A percentile compares a stretch with the other conserved stretches of the same genome.
These are phyloP conservation scores for Rubia peregrina DNA, from an alignment of 305 asterid species.

Conservation along the genomic window DNA sequence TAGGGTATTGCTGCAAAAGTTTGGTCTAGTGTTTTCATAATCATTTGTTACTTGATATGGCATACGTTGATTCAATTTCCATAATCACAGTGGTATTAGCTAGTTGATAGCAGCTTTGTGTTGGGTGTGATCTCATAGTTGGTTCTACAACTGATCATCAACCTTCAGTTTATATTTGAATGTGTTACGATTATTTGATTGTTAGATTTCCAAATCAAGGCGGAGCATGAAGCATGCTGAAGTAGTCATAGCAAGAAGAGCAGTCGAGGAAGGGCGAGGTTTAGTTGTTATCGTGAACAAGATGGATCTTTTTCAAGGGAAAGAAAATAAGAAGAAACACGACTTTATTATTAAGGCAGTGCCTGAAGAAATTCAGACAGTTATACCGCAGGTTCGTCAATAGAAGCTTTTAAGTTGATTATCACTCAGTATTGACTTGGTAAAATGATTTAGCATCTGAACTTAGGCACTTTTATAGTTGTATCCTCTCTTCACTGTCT, in stretches of 20 bases:
- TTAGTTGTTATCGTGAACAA: slow-evolving; percentile 83
- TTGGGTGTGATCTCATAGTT: not conserved
- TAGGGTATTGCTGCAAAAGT: not conserved
- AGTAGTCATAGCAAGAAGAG: slow-evolving; percentile 92
- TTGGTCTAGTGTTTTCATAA: not conserved
- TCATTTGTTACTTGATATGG: not conserved
- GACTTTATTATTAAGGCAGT: slow-evolving; percentile 56
- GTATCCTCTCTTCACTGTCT: not conserved
- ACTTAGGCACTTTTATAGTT: not conserved
- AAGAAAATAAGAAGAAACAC: slow-evolving; percentile 40
- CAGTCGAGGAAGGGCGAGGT: slow-evolving; percentile 92
- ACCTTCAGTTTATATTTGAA: not conserved
- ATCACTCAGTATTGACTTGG: not conserved
- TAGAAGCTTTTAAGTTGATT: not conserved
- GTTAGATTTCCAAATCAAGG: slow-evolving; percentile 56
- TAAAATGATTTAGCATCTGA: not conserved
- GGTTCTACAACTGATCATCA: not conserved
- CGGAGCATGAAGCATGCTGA: slow-evolving; percentile 90
- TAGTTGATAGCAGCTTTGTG: not conserved
- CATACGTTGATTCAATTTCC: not conserved
- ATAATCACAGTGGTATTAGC: not conserved
- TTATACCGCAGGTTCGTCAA: slow-evolving; percentile 65
- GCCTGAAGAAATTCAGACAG: slow-evolving; percentile 86
- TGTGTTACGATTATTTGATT: slow-evolving; percentile 12
- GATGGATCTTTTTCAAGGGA: slow-evolving; percentile 73